Evolutionary conservation across 129 eudicot species (phyloP).

Genomic region (Lactuca sativa): DNA sequence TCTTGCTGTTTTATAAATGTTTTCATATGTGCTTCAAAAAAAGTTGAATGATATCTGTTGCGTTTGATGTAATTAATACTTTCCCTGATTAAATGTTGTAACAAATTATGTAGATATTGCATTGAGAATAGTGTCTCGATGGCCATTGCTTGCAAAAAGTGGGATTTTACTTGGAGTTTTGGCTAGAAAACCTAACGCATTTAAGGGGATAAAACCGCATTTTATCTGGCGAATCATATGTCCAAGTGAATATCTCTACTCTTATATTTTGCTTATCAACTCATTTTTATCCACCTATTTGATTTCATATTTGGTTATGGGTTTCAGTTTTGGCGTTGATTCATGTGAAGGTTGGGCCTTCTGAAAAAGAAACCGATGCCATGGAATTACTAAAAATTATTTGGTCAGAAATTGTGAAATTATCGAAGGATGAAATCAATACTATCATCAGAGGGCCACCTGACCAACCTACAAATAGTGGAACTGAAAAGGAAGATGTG

Average conservation of each 20-base stretch:
- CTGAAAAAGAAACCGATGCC: not conserved
- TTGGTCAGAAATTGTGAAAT: constrained; percentile 11
- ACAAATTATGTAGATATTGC: constrained; percentile 24
- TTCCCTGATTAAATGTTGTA: not conserved
- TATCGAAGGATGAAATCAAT: not conserved
- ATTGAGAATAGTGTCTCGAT: constrained; percentile 9
- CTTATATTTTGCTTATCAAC: no score
- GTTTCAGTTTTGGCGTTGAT: not conserved
- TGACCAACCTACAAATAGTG: not conserved
- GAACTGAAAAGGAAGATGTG: constrained; percentile 8
- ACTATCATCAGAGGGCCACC: constrained; percentile 5
- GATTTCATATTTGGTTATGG: not conserved
- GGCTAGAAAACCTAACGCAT: constrained; percentile 30
- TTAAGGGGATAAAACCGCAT: not conserved
- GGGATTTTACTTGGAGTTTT: constrained; percentile 20
- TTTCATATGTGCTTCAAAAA: no score
- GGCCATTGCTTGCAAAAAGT: constrained; percentile 9
- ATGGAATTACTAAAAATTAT: constrained; percentile 3
- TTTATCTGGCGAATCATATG: constrained; percentile 7
- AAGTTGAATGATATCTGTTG: not conserved
- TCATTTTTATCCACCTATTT: not conserved
- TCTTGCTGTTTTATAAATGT: no score
- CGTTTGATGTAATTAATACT: not conserved
- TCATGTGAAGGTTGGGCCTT: constrained; percentile 5
- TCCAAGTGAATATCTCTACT: not conserved